phyloP scores from a whole-genome alignment of 139 green algal genomes.

The Chlorella sp. region DNA sequence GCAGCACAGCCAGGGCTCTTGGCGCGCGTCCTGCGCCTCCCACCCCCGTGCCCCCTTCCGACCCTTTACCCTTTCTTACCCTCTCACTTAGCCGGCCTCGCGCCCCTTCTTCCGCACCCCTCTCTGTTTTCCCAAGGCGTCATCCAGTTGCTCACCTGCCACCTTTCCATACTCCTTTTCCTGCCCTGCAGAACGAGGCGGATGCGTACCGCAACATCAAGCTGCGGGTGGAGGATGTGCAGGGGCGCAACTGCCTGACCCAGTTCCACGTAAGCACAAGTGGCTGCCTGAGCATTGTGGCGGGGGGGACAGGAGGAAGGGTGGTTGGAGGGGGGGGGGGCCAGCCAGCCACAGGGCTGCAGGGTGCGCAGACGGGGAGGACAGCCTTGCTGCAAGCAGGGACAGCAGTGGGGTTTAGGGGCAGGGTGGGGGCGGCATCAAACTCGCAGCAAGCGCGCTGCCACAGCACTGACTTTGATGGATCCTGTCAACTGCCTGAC shows the following conservation, averaged over 20 bases:
- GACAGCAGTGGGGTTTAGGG: too few species aligned
- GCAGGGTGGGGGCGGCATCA: too few species aligned
- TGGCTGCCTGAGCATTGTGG: too few species aligned
- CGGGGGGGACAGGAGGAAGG: neutral
- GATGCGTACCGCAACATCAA: slow-evolving; percentile 98
- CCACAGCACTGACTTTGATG: too few species aligned
- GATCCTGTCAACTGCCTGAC: too few species aligned
- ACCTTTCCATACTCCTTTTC: neutral
- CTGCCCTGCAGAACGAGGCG: slow-evolving; percentile 91
- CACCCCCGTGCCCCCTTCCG: neutral
- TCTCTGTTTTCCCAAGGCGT: too few species aligned
- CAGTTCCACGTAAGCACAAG: slow-evolving; percentile 89
- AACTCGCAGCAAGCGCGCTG: too few species aligned
- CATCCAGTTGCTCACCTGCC: too few species aligned
- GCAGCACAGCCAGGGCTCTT: too few species aligned
- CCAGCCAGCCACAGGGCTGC: too few species aligned
- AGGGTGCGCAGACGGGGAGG: too few species aligned
- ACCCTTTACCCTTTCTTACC: neutral
- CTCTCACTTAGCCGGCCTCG: neutral
- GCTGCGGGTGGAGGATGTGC: slow-evolving; percentile 96
- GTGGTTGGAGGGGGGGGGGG: neutral
- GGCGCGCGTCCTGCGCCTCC: neutral
- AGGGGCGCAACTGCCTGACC: slow-evolving; percentile 96
- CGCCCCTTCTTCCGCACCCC: neutral
- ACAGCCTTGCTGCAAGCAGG: too few species aligned